Evolutionary conservation across 1,284 basidiomycete genomes (phyloP).

Genomic region (Marasmius oreades): DNA sequence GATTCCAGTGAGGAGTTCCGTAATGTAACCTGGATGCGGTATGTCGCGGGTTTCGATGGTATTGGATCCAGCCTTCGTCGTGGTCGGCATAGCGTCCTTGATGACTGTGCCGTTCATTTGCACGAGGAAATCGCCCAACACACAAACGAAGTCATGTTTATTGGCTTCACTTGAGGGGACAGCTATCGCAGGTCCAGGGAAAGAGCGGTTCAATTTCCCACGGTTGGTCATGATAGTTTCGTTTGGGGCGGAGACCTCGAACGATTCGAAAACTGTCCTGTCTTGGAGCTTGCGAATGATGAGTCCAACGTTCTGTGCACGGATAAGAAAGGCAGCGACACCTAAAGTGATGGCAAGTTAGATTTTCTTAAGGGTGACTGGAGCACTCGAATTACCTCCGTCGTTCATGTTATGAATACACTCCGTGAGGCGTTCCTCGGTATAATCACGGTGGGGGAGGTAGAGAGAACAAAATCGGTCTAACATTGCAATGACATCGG

Average conservation of each 20-base stretch:
- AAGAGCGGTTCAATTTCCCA: constrained; percentile 36
- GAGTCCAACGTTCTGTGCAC: constrained; percentile 42
- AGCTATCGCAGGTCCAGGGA: constrained; percentile 26
- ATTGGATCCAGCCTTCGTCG: not conserved
- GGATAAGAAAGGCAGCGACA: constrained; percentile 31
- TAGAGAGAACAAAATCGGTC: not conserved
- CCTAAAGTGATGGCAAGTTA: constrained; percentile 17
- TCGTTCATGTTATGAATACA: not conserved
- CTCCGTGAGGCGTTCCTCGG: not conserved
- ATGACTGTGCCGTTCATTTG: constrained; percentile 10
- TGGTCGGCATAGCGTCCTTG: not conserved
- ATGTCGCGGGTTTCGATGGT: constrained; percentile 8
- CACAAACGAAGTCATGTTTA: constrained; percentile 21
- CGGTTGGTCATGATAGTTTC: constrained; percentile 28
- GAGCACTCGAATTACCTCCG: not conserved
- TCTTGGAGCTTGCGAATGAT: constrained; percentile 29
- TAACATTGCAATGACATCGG: not conserved
- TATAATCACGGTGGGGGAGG: not conserved
- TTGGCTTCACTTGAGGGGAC: constrained; percentile 17
- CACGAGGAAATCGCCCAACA: constrained; percentile 10
- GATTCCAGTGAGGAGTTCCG: constrained; percentile 22
- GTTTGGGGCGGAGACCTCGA: constrained; percentile 34
- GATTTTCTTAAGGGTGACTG: not conserved
- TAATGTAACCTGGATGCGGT: constrained; percentile 12
- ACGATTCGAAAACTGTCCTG: constrained; percentile 34